A percentile compares a stretch with the other conserved stretches of the same genome.
phyloP scores from a whole-genome alignment of 2,329 filamentous ascomycete genomes.

The Sclerotinia subarctica region DNA sequence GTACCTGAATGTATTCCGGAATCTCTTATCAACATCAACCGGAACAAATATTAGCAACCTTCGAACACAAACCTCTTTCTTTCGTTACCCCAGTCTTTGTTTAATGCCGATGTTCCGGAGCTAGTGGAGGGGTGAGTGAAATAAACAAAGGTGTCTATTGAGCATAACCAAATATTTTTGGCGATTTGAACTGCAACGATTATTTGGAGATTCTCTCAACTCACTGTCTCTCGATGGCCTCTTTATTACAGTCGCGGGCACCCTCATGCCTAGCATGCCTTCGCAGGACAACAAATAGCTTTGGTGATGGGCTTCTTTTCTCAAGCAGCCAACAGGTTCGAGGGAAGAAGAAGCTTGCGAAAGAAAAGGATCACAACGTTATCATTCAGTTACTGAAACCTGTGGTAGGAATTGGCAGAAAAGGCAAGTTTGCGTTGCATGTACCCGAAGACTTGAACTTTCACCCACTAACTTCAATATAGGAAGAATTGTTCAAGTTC shows the following conservation, averaged over 20 bases:
- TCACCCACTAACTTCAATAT: constrained; percentile 2
- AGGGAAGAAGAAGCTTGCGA: constrained; percentile 46
- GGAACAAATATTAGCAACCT: constrained; percentile 7
- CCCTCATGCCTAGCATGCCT: constrained; percentile 36
- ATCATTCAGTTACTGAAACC: constrained; percentile 52
- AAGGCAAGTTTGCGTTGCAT: constrained; percentile 40
- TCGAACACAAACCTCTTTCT: background rate
- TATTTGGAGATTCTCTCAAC: background rate
- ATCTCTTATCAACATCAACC: constrained; percentile 10
- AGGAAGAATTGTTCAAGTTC: constrained; percentile 52
- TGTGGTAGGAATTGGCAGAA: constrained; percentile 49
- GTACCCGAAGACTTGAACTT: background rate
- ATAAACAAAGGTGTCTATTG: constrained; percentile 6
- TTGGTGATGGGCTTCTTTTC: constrained; percentile 26
- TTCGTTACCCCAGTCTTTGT: constrained; percentile 5
- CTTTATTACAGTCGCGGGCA: constrained; percentile 30
- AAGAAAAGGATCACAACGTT: constrained; percentile 39
- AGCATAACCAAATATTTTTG: constrained; percentile 19
- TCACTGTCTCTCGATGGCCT: constrained; percentile 31
- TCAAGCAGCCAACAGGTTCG: constrained; percentile 40
- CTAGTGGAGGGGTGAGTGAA: constrained; percentile 5
- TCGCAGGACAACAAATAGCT: constrained; percentile 31
- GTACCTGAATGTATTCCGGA: background rate
- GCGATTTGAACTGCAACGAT: constrained; percentile 3
- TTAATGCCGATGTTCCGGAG: constrained; percentile 9